Evolutionary conservation across 1,284 basidiomycete genomes (phyloP).

Genomic region (Meripilus lineatus): DNA sequence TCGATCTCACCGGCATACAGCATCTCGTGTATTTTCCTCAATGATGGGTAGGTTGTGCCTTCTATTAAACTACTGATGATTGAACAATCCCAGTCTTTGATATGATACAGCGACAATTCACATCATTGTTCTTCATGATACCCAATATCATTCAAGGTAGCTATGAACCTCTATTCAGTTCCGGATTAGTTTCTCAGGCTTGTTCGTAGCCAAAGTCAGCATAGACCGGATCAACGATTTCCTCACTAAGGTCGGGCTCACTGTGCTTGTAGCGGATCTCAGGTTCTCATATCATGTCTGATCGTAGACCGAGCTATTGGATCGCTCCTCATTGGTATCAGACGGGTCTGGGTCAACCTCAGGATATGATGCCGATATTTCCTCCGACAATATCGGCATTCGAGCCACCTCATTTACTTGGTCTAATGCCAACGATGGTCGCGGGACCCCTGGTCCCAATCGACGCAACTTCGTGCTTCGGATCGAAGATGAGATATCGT

Average conservation of each 20-base stretch:
- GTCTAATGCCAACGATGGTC: slow-evolving; percentile 26
- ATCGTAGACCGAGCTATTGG: slow-evolving; percentile 68
- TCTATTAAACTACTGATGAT: too few species aligned
- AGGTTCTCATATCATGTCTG: slow-evolving; percentile 65
- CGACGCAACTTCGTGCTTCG: slow-evolving; percentile 42
- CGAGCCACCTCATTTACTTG: slow-evolving; percentile 37
- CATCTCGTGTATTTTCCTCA: slow-evolving; percentile 35
- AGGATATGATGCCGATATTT: too few species aligned
- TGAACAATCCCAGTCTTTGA: slow-evolving; percentile 31
- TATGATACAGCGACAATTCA: slow-evolving; percentile 29
- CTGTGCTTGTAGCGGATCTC: slow-evolving; percentile 51
- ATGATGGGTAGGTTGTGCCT: slow-evolving; percentile 26
- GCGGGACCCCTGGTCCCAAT: slow-evolving; percentile 26
- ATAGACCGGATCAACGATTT: slow-evolving; percentile 44
- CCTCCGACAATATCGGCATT: slow-evolving; percentile 34
- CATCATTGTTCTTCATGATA: slow-evolving; percentile 25
- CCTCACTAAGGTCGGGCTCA: slow-evolving; percentile 33
- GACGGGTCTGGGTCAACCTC: too few species aligned
- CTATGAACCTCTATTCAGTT: background rate
- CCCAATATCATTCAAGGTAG: slow-evolving; percentile 29
- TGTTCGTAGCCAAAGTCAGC: slow-evolving; percentile 36
- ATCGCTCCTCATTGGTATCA: too few species aligned
- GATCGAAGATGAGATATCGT: slow-evolving; percentile 49
- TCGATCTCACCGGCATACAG: slow-evolving; percentile 13
- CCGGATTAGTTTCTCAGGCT: background rate